Evolutionary conservation across 768 basidiomycete genomes (phyloP).

Genomic region (Tremella fuciformis): DNA sequence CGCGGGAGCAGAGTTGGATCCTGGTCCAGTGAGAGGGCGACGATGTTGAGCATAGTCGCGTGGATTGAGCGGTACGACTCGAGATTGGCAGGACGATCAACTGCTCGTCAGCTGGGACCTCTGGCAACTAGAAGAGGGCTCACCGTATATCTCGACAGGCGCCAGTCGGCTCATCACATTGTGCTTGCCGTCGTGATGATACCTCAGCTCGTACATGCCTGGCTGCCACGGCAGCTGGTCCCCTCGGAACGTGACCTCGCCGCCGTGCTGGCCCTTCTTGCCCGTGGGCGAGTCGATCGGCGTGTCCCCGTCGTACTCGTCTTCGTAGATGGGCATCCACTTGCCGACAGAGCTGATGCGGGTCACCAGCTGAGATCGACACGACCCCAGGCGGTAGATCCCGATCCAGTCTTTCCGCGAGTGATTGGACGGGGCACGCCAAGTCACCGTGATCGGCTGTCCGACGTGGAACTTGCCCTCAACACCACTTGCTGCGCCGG

Average conservation of each 20-base stretch:
- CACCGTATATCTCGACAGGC: slow-evolving; percentile 85
- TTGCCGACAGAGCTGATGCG: slow-evolving; percentile 78
- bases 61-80: slow-evolving; percentile 68
- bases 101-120: slow-evolving; percentile 53
- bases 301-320: slow-evolving; percentile 89
- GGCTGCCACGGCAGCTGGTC: slow-evolving; percentile 79
- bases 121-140: slow-evolving; percentile 44
- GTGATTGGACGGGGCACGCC: slow-evolving; percentile 81
- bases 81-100: slow-evolving; percentile 62
- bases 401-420: slow-evolving; percentile 96
- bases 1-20: slow-evolving; percentile 75
- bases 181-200: slow-evolving; percentile 93
- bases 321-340: slow-evolving; percentile 87
- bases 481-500: slow-evolving; percentile 52
- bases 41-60: slow-evolving; percentile 67
- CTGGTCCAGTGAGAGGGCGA: slow-evolving; percentile 80
- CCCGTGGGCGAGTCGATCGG: slow-evolving; percentile 53
- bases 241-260: slow-evolving; percentile 70
- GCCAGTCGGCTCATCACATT: slow-evolving; percentile 85
- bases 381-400: slow-evolving; percentile 72
- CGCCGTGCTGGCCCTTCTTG: slow-evolving; percentile 50
- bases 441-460: slow-evolving; percentile 78
- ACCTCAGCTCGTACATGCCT: slow-evolving; percentile 77
- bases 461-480: slow-evolving; percentile 70
- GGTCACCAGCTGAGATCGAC: slow-evolving; percentile 77